phyloP scores from a whole-genome alignment of 2,329 filamentous ascomycete genomes.

The Stagonosporopsis cucurbitacearum region DNA sequence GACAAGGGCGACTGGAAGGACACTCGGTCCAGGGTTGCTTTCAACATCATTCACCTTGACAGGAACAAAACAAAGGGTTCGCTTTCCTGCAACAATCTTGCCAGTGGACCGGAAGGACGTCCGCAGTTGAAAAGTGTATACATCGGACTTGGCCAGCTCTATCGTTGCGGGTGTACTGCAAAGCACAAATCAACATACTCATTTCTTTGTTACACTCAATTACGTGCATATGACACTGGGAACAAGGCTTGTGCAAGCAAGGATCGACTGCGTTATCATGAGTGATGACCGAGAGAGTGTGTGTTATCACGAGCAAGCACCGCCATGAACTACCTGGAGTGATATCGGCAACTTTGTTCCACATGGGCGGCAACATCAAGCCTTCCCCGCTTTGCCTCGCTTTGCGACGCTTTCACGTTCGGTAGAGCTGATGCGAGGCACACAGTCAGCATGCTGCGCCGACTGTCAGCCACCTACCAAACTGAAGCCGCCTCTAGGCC shows the following conservation, averaged over 20 bases:
- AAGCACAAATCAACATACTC: background rate
- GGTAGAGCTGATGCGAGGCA: background rate
- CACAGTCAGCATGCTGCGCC: slow-evolving; percentile 10
- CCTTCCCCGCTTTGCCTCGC: background rate
- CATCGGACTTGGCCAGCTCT: background rate
- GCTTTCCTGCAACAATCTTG: background rate
- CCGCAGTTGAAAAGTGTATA: background rate
- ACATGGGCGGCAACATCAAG: background rate
- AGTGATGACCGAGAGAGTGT: background rate
- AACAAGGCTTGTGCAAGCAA: background rate
- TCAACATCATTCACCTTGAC: background rate
- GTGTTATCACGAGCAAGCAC: background rate
- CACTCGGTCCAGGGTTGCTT: background rate
- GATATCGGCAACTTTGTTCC: background rate
- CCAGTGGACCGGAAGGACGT: background rate
- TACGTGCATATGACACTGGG: background rate
- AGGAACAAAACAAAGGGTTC: background rate
- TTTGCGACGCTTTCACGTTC: background rate
- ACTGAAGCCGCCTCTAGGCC: background rate
- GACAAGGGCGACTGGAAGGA: background rate
- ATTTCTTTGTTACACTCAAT: background rate
- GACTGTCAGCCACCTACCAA: slow-evolving; percentile 4
- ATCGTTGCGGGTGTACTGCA: background rate
- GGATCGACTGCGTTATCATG: too few species aligned
- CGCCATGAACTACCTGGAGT: background rate